Evolutionary conservation across 2,329 filamentous ascomycete species (phyloP).

Genomic region (Sclerotinia sclerotiorum): DNA sequence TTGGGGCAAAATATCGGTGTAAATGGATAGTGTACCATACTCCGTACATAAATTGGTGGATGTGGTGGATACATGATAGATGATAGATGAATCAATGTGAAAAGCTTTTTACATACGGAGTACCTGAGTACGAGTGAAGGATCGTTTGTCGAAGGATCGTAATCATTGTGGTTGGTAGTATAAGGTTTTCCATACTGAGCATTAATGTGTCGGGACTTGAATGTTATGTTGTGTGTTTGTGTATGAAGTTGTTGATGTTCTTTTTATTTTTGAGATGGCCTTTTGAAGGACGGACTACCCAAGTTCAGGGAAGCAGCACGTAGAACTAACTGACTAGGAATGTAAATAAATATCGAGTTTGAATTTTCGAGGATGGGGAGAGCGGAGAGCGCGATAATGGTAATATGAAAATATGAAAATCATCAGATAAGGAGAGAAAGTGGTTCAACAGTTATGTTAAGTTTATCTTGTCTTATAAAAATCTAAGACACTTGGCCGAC

Average conservation of each 20-base stretch:
- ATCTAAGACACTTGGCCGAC: conserved; percentile 16
- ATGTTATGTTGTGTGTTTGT: not conserved
- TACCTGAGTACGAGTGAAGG: not conserved
- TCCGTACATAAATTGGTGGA: conserved; percentile 1
- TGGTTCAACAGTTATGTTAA: not conserved
- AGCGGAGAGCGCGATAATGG: not conserved
- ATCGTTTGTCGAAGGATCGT: not conserved
- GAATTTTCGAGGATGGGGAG: not conserved
- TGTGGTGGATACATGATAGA: conserved; percentile 23
- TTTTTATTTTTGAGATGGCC: not conserved
- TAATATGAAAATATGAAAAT: not conserved
- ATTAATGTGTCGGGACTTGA: not conserved
- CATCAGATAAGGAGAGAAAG: conserved; percentile 4
- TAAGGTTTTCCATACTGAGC: not conserved
- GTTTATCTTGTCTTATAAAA: not conserved
- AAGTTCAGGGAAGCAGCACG: not conserved
- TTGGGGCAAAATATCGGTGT: conserved; percentile 26
- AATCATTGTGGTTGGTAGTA: not conserved
- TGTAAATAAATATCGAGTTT: not conserved
- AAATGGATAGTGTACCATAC: conserved; percentile 18
- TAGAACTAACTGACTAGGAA: no score
- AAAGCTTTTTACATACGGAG: conserved; percentile 10
- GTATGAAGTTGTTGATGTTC: not conserved
- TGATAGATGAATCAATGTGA: conserved; percentile 14
- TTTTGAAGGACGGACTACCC: not conserved